A percentile compares a stretch with the other conserved stretches of the same genome.
These are phyloP conservation scores for Tulasnella sp. DNA, from an alignment of 768 basidiomycete species.

Conservation along the genomic window DNA sequence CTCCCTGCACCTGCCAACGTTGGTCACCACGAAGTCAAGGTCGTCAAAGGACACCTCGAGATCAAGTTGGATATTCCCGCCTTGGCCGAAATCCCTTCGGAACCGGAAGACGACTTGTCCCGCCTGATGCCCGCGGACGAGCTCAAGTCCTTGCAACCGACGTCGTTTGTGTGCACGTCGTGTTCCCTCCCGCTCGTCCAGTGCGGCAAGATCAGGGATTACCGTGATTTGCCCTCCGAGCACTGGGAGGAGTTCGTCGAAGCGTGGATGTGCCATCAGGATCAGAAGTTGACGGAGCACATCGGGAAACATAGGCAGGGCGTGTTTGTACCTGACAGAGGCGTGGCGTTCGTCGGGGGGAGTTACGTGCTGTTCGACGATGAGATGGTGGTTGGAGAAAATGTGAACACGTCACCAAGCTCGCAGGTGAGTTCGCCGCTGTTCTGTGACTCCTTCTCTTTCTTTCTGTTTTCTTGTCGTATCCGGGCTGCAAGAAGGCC, in stretches of 20 bases:
- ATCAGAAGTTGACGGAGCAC: conserved; percentile 69
- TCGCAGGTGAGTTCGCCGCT: conserved; percentile 42
- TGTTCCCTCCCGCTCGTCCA: conserved; percentile 56
- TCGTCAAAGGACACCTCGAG: conserved; percentile 53
- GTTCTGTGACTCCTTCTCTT: conserved; percentile 8
- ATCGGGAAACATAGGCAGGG: conserved; percentile 44
- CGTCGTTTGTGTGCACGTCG: conserved; percentile 62
- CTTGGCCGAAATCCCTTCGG: conserved; percentile 7
- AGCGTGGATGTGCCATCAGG: conserved; percentile 95
- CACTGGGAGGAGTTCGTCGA: conserved; percentile 97
- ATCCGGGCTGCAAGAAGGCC: conserved; percentile 86
- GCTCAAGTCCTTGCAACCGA: conserved; percentile 42
- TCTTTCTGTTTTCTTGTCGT: conserved; percentile 13
- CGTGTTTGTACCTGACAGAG: conserved; percentile 68
- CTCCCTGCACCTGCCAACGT: conserved; percentile 46
- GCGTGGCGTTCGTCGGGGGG: conserved; percentile 76
- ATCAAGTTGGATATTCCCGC: conserved; percentile 41
- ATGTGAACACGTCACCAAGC: conserved; percentile 30
- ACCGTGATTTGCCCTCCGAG: conserved; percentile 85
- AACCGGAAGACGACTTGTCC: not conserved
- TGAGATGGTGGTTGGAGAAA: conserved; percentile 40
- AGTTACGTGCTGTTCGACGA: conserved; percentile 77
- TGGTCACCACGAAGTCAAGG: conserved; percentile 49
- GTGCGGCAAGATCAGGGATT: conserved; percentile 24
- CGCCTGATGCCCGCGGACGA: conserved; percentile 63